Base-by-base conservation (phyloP, 2,329 filamentous ascomycete genomes). In the Fusarium papillatum region DNA sequence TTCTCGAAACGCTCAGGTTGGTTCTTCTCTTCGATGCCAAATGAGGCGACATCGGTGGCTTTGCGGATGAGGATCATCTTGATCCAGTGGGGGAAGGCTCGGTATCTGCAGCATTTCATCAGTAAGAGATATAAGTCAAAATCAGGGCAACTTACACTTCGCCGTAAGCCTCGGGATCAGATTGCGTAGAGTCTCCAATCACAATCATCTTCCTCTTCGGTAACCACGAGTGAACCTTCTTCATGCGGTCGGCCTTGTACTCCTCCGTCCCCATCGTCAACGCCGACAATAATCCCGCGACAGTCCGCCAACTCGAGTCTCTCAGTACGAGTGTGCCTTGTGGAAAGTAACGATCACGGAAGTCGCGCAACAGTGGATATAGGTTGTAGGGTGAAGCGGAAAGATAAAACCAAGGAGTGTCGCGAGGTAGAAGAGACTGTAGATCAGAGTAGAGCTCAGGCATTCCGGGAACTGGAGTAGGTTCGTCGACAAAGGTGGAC, bases 341-440 rank as follows among this genome's bases (percentile, higher is more conserved):
- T 0, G 94, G 94, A 81, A 93, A 98, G 83, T 94, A 86, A 2
- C 88, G 82, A 66, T 92, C 86, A 41, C 95, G 88, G 84, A 98
- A 98, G 1, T 88, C 83, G 68, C 90, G 92, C 29, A 98, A 89
- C 84, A 98, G 97, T 0, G 95, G 94, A 81, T 98, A 98, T 13
- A 98, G 90, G 79, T 97, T 98, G 87, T 98, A 98, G 0, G 96
- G 96, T 0, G 95, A 98, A 0, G 96, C 96, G 0, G 95, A 97
- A 59, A 98, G 90, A 84, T 98, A 98, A 87, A 98, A 98, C 89
- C 95, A 98, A 0, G 95, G 90, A 2, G 95, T 93, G 11, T 89
- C 87, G 11, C 89, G 81, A 2, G 87, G 86, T 29, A 92, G 79
- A 6, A 87, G 77, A 8, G 84, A 82, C 55, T 92, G 86, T 14